Percentiles rank a stretch among this genome's conserved stretches.
Conservation (phyloP, 192 early-diverging fungal genomes). For the Kappamyces sp. region DNA sequence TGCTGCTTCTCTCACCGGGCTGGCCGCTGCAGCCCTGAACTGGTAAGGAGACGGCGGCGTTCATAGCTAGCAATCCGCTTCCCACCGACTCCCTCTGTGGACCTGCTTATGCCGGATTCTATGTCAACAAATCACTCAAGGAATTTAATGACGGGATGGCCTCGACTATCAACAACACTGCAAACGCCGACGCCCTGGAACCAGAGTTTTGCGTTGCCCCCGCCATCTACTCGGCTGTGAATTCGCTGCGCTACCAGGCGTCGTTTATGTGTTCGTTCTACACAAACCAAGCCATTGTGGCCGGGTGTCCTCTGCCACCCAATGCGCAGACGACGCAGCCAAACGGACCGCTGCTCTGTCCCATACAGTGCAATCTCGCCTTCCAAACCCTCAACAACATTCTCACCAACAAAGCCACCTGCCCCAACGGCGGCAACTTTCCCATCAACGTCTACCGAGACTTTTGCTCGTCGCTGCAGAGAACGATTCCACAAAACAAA, state of each 20-base stretch:
- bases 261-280: slow-evolving; percentile 14
- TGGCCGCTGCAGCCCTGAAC: no score
- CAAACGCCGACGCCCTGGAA: background rate
- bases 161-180: background rate
- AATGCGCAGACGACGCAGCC: background rate
- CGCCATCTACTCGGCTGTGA: background rate
- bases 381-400: slow-evolving; percentile 10
- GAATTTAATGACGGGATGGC: background rate
- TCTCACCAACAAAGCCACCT: slow-evolving; percentile 9
- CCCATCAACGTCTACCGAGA: background rate
- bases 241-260: slow-evolving; percentile 9
- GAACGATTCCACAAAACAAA: background rate
- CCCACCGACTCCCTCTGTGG: slow-evolving; percentile 9
- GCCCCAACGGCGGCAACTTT: slow-evolving; percentile 14
- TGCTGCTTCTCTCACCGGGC: no score
- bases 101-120: slow-evolving; percentile 4
- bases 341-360: slow-evolving; percentile 14
- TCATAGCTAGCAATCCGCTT: background rate
- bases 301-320: background rate
- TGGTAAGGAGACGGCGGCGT: background rate
- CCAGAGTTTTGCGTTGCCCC: background rate
- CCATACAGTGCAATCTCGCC: slow-evolving; percentile 14
- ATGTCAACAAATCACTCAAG: background rate
- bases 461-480: background rate
- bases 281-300: background rate